These are phyloP conservation scores for Phoenix roebelenii DNA, from an alignment of 176 grass and related monocot species.

Conservation along the genomic window DNA sequence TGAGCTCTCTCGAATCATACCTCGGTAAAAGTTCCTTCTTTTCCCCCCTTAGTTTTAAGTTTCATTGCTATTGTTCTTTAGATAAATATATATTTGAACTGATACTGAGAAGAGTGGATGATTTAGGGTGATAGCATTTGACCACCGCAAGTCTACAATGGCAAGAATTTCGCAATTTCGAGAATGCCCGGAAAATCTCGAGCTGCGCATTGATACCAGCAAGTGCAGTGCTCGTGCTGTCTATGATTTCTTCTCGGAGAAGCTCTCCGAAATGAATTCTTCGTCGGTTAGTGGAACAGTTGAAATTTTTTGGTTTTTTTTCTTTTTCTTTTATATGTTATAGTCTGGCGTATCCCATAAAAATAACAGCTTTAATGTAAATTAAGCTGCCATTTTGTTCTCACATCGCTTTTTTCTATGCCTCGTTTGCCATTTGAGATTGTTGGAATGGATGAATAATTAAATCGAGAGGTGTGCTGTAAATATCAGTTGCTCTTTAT, in stretches of 20 bases:
- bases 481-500: too few species aligned
- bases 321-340: neutral
- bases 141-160: slow-evolving; percentile 53
- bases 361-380: too few species aligned
- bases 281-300: slow-evolving; percentile 33
- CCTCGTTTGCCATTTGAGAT: too few species aligned
- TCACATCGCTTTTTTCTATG: too few species aligned
- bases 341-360: too few species aligned
- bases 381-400: too few species aligned
- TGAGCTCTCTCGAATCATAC: slow-evolving; percentile 46
- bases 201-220: slow-evolving; percentile 47
- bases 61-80: neutral
- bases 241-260: slow-evolving; percentile 67
- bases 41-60: neutral
- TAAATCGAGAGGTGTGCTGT: too few species aligned
- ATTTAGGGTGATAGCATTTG: slow-evolving; percentile 66
- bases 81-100: too few species aligned
- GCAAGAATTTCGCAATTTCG: slow-evolving; percentile 37
- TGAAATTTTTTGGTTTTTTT: slow-evolving; percentile 1
- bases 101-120: too few species aligned
- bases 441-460: too few species aligned
- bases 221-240: slow-evolving; percentile 50
- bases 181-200: slow-evolving; percentile 45
- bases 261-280: slow-evolving; percentile 11
- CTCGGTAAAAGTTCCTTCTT: slow-evolving; percentile 32